Percentiles rank a stretch among this genome's conserved stretches.
phyloP scores from a whole-genome alignment of 768 basidiomycete genomes.

The Lactarius hatsudake region DNA sequence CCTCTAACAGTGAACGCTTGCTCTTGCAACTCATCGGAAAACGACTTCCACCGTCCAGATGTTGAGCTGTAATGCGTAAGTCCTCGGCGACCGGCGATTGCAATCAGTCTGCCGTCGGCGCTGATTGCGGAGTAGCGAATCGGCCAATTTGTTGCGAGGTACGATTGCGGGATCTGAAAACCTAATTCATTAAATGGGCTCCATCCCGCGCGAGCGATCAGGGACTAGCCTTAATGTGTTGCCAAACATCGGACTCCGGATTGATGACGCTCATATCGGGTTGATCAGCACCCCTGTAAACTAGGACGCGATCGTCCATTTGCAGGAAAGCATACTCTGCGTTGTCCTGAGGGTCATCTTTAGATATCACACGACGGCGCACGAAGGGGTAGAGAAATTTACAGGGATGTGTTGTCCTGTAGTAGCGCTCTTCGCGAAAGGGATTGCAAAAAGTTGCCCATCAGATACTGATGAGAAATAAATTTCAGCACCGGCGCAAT shows the following conservation, averaged over 20 bases:
- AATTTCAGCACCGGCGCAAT: background rate
- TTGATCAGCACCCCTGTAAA: constrained; percentile 95
- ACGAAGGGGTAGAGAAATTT: constrained; percentile 31
- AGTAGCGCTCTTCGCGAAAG: constrained; percentile 94
- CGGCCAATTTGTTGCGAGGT: constrained; percentile 90
- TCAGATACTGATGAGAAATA: constrained; percentile 44
- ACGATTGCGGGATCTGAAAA: constrained; percentile 78
- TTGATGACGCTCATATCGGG: constrained; percentile 98
- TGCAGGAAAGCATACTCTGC: constrained; percentile 94
- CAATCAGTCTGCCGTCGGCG: constrained; percentile 85
- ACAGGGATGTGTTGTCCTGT: constrained; percentile 91
- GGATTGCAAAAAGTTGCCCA: constrained; percentile 78
- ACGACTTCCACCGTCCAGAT: constrained; percentile 94
- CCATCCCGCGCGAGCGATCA: background rate
- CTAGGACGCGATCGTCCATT: constrained; percentile 89
- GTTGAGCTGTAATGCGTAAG: constrained; percentile 91
- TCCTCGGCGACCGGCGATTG: constrained; percentile 88
- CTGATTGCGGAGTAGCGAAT: constrained; percentile 90
- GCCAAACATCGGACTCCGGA: constrained; percentile 97
- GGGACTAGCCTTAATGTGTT: constrained; percentile 74
- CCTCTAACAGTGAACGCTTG: constrained; percentile 85
- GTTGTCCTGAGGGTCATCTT: constrained; percentile 65
- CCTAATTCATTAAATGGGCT: constrained; percentile 4
- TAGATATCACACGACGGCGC: constrained; percentile 9
- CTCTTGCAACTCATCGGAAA: constrained; percentile 78